Evolutionary conservation across 805 yeast genomes (phyloP), one percentile per base, ranked within the genome.

Genomic region (Starmerella gropengiesseri): DNA sequence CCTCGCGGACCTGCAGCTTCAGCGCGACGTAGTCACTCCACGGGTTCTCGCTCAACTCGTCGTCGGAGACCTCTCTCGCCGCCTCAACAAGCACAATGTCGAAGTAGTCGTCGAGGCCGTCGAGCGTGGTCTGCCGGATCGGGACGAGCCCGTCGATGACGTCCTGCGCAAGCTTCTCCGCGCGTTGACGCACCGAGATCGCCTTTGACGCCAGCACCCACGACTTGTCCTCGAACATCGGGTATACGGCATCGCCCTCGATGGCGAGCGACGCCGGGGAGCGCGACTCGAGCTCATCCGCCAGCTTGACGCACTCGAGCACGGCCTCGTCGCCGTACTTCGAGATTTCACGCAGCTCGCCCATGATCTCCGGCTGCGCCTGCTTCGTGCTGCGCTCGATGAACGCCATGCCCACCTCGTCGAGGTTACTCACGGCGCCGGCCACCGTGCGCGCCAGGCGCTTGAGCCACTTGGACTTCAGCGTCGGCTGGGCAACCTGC

Each of bases 31-130:
- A 50, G 14, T 42, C 44, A 40, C 44, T 46, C 45, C 55, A 51
- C 26, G 45, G n/a, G 48, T 18, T 45, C 46, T 37, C 50, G 47
- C 54, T 60, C 55, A 8, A 46, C 57, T 40, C 45, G 21, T 40
- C 45, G 31, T 29, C 46, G 27, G 47, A 52, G n/a, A 46, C 31
- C 20, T 51, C 54, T 13, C 49, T 48, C 7, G 52, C 53, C 1
- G 57, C 53, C 48, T 55, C 59, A 17, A 38, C 34, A 19, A 54
- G 42, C 5, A 52, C 53, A 13, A 50, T 49, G 21, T 54, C 58
- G 33, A 55, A 53, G 45, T 45, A 51, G 41, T 54, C 59, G 38
- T 55, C 57, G 25, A 55, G 37, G 5, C 58, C 54, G 17, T 54
- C 62, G 7, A 55, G 49, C 1, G 58, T 55, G 8, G 49, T 54